A percentile compares a stretch with the other conserved stretches of the same genome.
Conservation (phyloP, 768 basidiomycete genomes). For the Boletus pseudopeckii region DNA sequence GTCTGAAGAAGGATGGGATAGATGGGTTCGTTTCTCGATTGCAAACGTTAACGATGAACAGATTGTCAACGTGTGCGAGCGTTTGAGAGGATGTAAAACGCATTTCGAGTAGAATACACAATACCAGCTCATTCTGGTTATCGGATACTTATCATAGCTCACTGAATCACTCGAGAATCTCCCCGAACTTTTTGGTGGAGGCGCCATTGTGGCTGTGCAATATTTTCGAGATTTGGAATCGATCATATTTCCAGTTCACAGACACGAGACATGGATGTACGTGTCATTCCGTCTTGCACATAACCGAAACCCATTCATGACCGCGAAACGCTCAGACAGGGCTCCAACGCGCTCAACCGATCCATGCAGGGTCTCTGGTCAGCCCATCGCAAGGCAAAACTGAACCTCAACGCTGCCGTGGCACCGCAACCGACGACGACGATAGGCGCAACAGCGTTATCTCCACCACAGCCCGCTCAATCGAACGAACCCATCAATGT, state of each 20-base stretch:
- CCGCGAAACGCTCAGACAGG: conserved; percentile 51
- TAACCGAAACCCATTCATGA: conserved; percentile 7
- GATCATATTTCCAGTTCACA: neutral
- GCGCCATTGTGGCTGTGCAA: neutral
- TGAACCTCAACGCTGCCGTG: conserved; percentile 58
- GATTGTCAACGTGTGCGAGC: conserved; percentile 48
- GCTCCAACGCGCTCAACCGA: conserved; percentile 68
- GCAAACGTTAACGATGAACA: conserved; percentile 73
- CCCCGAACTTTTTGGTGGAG: too few relatives aligned
- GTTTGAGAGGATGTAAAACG: conserved; percentile 40
- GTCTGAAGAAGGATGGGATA: conserved; percentile 40
- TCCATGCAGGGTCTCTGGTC: conserved; percentile 83
- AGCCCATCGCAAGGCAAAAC: conserved; percentile 55
- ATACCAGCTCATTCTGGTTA: too few relatives aligned
- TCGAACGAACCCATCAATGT: conserved; percentile 27
- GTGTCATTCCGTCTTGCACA: neutral
- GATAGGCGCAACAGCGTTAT: conserved; percentile 1
- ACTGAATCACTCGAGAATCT: too few relatives aligned
- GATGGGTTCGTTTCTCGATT: conserved; percentile 77
- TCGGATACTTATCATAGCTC: too few relatives aligned
- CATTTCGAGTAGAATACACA: conserved; percentile 35
- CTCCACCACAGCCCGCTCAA: neutral
- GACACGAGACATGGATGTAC: conserved; percentile 15
- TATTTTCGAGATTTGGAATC: neutral
- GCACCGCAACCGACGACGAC: neutral